Base-by-base conservation (phyloP, 345 rosid genomes). In the Arabidopsis arenosa region DNA sequence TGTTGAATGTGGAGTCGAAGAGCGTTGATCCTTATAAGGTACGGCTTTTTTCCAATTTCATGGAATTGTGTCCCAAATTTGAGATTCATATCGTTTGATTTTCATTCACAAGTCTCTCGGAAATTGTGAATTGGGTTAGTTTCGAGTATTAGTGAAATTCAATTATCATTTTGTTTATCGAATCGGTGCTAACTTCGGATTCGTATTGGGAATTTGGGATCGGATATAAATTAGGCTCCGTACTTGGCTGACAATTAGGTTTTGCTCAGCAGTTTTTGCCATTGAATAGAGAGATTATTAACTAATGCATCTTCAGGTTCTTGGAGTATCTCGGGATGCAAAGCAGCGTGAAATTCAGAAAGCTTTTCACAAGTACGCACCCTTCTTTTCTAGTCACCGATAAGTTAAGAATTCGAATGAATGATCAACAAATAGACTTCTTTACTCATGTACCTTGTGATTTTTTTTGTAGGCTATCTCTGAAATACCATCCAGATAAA, bases 281-380 rank as follows among this genome's bases (percentile, higher is more conserved):
- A 43, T 68, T 68, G 32, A 28, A 3, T 28, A 28, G 4, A 28
- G 3, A 28, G 4, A 28, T 28, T 28, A 28, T 28, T 28, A 28
- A 28, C 32, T 28, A 28, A 28, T 28, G 32, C 32, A 28, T 28
- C 9, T 68, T 62, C 88, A 95, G 99, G 89, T 89, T 84, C 97
- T 95, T 58, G 98, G 98, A 60, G 93, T 95, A 33, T 91, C 92
- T 43, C 77, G 75, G 26, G 89, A 85, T 39, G 98, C 99, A 26
- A 83, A 89, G 77, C 96, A 87, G 71, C 88, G 97, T 4, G 97
- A 95, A 57, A 95, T 95, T 64, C 99, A 95, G 82, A 95, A 95
- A 84, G 98, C 98, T 75, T 95, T 95, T 75, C 99, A 95, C 87
- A 92, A 90, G 98, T 95, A 79, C 2, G 89, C 69, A 40, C 21